Percentiles rank a stretch among this genome's conserved stretches.
Evolutionary conservation across 2,329 filamentous ascomycete genomes (phyloP).

Genomic region (Periglandula ipomoeae): DNA sequence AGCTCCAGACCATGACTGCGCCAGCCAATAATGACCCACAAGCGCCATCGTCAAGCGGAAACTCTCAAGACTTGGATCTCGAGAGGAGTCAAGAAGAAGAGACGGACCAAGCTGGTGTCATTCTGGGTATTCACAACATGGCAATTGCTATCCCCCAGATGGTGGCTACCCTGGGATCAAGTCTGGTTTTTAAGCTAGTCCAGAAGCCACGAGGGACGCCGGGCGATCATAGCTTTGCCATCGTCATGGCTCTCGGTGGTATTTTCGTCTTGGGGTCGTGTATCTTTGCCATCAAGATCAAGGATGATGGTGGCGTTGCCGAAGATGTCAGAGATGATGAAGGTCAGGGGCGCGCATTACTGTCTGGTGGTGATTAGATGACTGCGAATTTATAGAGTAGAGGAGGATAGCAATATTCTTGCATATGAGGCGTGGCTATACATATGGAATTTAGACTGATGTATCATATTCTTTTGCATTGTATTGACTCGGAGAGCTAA

Average conservation of each 20-base stretch:
- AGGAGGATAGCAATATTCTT: background rate
- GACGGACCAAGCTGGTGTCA: slow-evolving; percentile 74
- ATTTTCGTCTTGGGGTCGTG: slow-evolving; percentile 69
- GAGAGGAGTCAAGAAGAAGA: slow-evolving; percentile 38
- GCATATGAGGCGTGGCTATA: background rate
- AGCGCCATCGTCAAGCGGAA: slow-evolving; percentile 4
- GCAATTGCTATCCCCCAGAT: slow-evolving; percentile 88
- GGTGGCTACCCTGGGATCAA: slow-evolving; percentile 76
- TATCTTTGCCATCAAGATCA: slow-evolving; percentile 58
- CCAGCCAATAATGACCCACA: slow-evolving; percentile 4
- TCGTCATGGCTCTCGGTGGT: slow-evolving; percentile 79
- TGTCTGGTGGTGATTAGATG: background rate
- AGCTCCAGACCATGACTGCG: slow-evolving; percentile 15
- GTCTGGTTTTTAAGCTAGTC: slow-evolving; percentile 71
- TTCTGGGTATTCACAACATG: slow-evolving; percentile 93
- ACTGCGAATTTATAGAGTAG: background rate
- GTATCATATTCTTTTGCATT: background rate
- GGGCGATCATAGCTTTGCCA: slow-evolving; percentile 78
- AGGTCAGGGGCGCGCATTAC: slow-evolving; percentile 15
- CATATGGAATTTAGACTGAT: background rate
- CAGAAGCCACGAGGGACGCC: slow-evolving; percentile 81
- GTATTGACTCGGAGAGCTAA: too few species aligned
- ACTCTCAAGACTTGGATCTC: slow-evolving; percentile 15
- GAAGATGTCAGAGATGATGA: slow-evolving; percentile 32
- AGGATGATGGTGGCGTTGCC: slow-evolving; percentile 43